A percentile compares a stretch with the other conserved stretches of the same genome.
These are phyloP conservation scores for Eutrema salsugineum DNA, from an alignment of 441 rosid genomes.

Conservation along the genomic window DNA sequence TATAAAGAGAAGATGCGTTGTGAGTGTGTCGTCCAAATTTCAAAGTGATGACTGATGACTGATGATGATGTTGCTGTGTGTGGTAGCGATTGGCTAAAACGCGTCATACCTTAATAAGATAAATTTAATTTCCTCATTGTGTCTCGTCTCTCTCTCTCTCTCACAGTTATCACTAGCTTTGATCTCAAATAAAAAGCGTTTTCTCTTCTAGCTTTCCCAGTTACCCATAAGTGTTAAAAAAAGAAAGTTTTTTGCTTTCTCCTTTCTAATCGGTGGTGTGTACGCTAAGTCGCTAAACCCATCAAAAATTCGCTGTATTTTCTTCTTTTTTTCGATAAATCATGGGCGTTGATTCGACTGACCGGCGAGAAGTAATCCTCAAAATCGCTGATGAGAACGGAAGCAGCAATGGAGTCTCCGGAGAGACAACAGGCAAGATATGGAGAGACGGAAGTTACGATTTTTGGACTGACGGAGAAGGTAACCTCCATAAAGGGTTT, in stretches of 20 bases:
- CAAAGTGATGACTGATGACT: constrained; percentile 14
- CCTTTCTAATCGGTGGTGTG: neutral
- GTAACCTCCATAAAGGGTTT: constrained; percentile 19
- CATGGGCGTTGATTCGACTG: constrained; percentile 35
- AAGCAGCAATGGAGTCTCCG: constrained; percentile 7
- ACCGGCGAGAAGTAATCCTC: constrained; percentile 36
- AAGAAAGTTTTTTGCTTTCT: neutral
- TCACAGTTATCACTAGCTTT: constrained; percentile 7
- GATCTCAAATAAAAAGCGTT: constrained; percentile 23
- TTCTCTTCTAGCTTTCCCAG: constrained; percentile 21
- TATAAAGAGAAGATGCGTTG: neutral
- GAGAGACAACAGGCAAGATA: constrained; percentile 2
- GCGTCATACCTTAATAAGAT: constrained; percentile 6
- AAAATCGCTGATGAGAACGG: constrained; percentile 31
- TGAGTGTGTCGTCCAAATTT: neutral
- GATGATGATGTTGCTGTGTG: neutral
- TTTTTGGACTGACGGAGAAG: constrained; percentile 36
- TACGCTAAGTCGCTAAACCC: neutral
- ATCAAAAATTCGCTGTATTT: neutral
- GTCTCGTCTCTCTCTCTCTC: neutral
- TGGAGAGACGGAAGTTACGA: constrained; percentile 37
- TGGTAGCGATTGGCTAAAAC: constrained; percentile 14
- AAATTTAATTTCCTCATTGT: neutral
- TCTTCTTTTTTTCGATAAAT: neutral
- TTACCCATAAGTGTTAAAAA: constrained; percentile 12